Evolutionary conservation across 257 asterid genomes (phyloP), one percentile per base, ranked within the genome.

Genomic region (Pogostemon cablin): DNA sequence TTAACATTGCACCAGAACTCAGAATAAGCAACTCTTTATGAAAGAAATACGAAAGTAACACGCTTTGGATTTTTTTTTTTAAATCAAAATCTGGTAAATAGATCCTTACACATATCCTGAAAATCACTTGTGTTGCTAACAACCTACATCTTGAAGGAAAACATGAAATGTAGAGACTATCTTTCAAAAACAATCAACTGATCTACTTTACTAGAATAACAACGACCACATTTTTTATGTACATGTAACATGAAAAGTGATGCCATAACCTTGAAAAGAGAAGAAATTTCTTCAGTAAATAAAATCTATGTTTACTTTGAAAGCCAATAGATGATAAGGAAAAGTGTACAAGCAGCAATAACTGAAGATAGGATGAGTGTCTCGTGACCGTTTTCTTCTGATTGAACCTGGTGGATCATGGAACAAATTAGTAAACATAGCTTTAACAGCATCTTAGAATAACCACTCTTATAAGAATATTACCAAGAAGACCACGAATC

Each of bases 341-440:
- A 91, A 69, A 91, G 84, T 56, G 96, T 88, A 85, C 98, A 91
- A 9, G 96, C 95, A 76, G 98, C 98, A 52, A 90, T 87, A 37
- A 93, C 98, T 10, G 96, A 91, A 3, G 98, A 84, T 53, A 93
- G 83, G 74, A 93, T 93, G 80, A 89, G 96, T 34, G 71, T 93
- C 98, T 70, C 96, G 88, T 52, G 96, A 93, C 70, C 71, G 66
- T 82, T 86, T 93, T 78, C 92, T 84, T 78, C 84, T 85, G 81
- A 93, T 88, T 46, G 98, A 83, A 79, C 96, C 97, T 90, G 88
- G 39, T 44, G 53, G 37, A 74, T 67, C 56, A 68, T 49, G 62
- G 72, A 76, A 47, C 11, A 69, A 55, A 37, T 53, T 38, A 53
- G 64, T 59, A 44, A 15, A 54, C 41, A 40, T 17, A 67, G 25